Percentiles rank a stretch among this genome's conserved stretches.
Conservation (phyloP, 2,329 filamentous ascomycete genomes). For the Ceratocystiopsis minuta region DNA sequence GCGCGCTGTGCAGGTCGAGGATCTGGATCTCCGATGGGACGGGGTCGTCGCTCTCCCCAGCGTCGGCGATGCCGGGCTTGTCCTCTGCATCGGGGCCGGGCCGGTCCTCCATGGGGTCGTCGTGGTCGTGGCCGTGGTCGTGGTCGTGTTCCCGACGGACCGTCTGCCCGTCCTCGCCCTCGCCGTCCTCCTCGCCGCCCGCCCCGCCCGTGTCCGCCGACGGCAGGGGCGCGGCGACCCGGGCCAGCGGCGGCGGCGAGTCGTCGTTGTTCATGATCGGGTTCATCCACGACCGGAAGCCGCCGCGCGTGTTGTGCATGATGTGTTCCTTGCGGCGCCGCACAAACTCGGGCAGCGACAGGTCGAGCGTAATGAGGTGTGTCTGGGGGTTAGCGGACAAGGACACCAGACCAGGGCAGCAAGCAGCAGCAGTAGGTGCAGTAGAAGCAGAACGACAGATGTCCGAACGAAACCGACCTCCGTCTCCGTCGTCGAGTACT, state of each 20-base stretch:
- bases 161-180: not conserved
- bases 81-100: not conserved
- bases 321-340: slow-evolving; percentile 22
- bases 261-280: slow-evolving; percentile 11
- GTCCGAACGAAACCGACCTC: slow-evolving; percentile 25
- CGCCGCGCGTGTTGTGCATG: slow-evolving; percentile 22
- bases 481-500: slow-evolving; percentile 45
- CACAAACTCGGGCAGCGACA: slow-evolving; percentile 42
- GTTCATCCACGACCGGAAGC: slow-evolving; percentile 24
- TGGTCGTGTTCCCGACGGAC: slow-evolving; percentile 2
- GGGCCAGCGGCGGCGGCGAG: slow-evolving; percentile 3
- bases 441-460: no score
- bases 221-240: slow-evolving; percentile 1
- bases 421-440: no score
- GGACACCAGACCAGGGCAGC: no score
- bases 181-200: slow-evolving; percentile 6
- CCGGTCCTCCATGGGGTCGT: not conserved
- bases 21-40: slow-evolving; percentile 48
- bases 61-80: not conserved
- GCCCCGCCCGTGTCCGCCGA: slow-evolving; percentile 1
- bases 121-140: slow-evolving; percentile 1
- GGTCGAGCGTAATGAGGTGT: slow-evolving; percentile 45
- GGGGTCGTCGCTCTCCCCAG: not conserved
- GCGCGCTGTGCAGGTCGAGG: slow-evolving; percentile 58
- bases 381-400: slow-evolving; percentile 27